Evolutionary conservation across 1,139 yeast genomes (phyloP), one percentile per base, ranked within the genome.

Genomic region (Saccharomyces pastorianus): DNA sequence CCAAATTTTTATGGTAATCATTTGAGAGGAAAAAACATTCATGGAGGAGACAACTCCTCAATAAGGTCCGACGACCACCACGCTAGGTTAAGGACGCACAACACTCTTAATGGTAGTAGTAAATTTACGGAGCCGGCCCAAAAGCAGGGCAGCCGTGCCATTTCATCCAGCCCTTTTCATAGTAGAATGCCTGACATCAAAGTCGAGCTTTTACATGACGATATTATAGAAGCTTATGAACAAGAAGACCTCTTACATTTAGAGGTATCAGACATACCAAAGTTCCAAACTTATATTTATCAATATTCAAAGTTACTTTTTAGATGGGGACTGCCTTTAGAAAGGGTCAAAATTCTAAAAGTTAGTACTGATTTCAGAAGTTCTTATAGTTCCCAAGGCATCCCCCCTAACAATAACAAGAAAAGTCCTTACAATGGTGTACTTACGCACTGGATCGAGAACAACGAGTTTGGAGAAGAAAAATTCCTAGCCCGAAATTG

Each of bases 231-330:
- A 54, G 68, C 73, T 56, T 81, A 81, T 50, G 78, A 78, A 55
- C 71, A 73, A 0, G 76, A 77, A 51, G 72, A 78, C 1, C 68
- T 72, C 47, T 69, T 79, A 1, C 69, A 84, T 48, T 69, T 86
- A 49, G 78, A 77, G 51, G 69, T 79, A 4, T 74, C 76, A 28
- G 78, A 79, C 52, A 75, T 73, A 28, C 71, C 67, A 1, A 77
- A 77, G 56, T 75, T 80, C 56, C 71, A 73, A 52, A 62, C 68
- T 13, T 88, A 86, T 67, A 72, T 96, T 47, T 77, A 79, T 32
- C 85, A 83, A 57, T 91, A 91, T 68, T 93, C 97, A 0, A 81
- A 85, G n/a, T 77, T 90, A 68, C 73, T 91, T 26, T 88, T 80
- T 62, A 71, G 79, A 46, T 91, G 98, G 98, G 95, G 93, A 0